Base-by-base conservation (phyloP, 108 stramenopile genomes). In the Discostella stelligeroides region DNA sequence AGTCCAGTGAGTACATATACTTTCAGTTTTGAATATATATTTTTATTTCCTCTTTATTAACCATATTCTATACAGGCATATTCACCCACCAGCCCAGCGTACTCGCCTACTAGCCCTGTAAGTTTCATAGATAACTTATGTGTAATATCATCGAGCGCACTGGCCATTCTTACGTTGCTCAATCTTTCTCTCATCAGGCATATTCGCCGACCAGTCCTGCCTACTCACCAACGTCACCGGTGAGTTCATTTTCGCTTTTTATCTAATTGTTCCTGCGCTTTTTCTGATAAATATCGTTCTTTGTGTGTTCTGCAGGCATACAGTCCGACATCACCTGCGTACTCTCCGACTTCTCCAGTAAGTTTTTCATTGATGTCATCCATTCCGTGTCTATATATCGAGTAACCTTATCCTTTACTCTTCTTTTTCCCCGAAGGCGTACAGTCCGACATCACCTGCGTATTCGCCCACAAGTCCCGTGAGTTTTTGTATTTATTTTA, bases 161-260 rank as follows among this genome's bases (percentile, higher is more conserved):
- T 79, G 83, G 7, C 85, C 82, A 59, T 43, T 14, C 81, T 76
- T 13, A 66, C 70, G 38, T 28, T 55, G 24, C 43, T n/a, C n/a
- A n/a, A n/a, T n/a, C n/a, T 24, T 27, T 43, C 3, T 48, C 49
- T 17, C 47, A 55, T 27, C 75, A 87, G 23, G 91, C 92, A 0
- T 92, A 86, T 47, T 79, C 79, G 27, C 95, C 95, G 0, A 95
- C 93, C 18, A 81, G 78, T 47, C 98, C 97, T 7, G 90, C 87
- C n/a, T 97, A 95, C 76, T 80, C 79, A 9, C 96, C 96, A 2
- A 93, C 93, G 4, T 80, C 73, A 29, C 95, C 95, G 12, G 90
- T n/a, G n/a, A n/a, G n/a, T n/a, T n/a, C n/a, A n/a, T n/a, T n/a
- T n/a, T n/a, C n/a, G n/a, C n/a, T n/a, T n/a, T n/a, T n/a, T n/a